Evolutionary conservation across 1,284 basidiomycete genomes (phyloP).

Genomic region (Trichosporon asahii): DNA sequence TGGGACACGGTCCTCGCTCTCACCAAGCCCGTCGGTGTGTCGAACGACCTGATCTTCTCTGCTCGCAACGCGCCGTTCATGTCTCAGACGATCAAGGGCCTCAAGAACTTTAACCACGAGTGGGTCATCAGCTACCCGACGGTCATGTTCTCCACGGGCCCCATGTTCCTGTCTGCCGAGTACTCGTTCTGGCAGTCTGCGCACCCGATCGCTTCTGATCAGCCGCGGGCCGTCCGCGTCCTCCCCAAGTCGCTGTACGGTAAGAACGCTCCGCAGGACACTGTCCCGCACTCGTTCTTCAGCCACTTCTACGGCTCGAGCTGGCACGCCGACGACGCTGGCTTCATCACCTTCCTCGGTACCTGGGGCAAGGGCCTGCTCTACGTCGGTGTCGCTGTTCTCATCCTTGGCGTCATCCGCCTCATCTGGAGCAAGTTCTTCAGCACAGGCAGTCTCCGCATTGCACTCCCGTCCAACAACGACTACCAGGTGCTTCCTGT

Average conservation of each 20-base stretch:
- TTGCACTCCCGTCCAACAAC: slow-evolving; percentile 12
- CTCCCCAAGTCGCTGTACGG: slow-evolving; percentile 92
- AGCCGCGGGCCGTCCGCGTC: slow-evolving; percentile 69
- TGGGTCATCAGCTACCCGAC: slow-evolving; percentile 97
- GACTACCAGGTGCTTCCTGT: slow-evolving; percentile 24
- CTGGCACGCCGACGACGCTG: slow-evolving; percentile 93
- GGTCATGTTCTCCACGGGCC: slow-evolving; percentile 98
- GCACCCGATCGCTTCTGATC: slow-evolving; percentile 59
- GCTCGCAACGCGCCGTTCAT: slow-evolving; percentile 84
- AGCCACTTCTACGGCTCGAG: slow-evolving; percentile 93
- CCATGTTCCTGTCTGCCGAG: slow-evolving; percentile 87
- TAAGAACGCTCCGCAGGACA: slow-evolving; percentile 81
- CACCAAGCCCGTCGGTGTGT: slow-evolving; percentile 94
- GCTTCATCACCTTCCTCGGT: slow-evolving; percentile 84
- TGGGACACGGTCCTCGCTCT: slow-evolving; percentile 88
- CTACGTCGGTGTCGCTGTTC: slow-evolving; percentile 70
- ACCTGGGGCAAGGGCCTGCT: slow-evolving; percentile 80
- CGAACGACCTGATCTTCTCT: slow-evolving; percentile 95
- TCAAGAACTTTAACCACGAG: slow-evolving; percentile 87
- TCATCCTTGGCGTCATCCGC: slow-evolving; percentile 65
- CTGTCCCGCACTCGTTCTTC: slow-evolving; percentile 90
- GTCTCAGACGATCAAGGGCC: slow-evolving; percentile 85
- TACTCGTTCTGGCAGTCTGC: slow-evolving; percentile 76
- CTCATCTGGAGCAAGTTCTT: slow-evolving; percentile 54
- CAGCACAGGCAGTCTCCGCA: slow-evolving; percentile 19